Evolutionary conservation across 2,329 filamentous ascomycete genomes (phyloP), one percentile per base, ranked within the genome.

Genomic region (Paecilomyces niveus): DNA sequence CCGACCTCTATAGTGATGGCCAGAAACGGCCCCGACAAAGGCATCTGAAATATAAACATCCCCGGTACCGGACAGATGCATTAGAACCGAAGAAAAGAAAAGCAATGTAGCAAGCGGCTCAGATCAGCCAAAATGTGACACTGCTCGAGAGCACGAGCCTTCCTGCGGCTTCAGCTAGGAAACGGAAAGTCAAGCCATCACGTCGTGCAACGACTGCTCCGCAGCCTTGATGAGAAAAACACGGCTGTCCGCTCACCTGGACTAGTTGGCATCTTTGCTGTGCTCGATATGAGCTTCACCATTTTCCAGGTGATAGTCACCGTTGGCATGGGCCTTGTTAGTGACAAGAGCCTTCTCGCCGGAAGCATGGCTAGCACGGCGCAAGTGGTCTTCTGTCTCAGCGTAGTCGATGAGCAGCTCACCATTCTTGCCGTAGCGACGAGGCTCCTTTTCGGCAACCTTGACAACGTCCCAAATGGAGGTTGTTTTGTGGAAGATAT

Each of bases 401-500:
- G 79, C 76, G 56, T 84, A 81, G 39, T 76, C 72, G 62, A 83
- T 81, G 50, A 85, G 75, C 31, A 84, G 67, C 64, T 86, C 80
- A 7, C 83, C 83, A 24, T 80, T 78, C 72, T 83, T 83, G 61
- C 81, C 83, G 67, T 83, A 85, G 58, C 83, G 78, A 62, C 80
- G 77, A 9, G 83, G 83, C 64, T 81, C 74, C 1, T 81, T 70
- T 8, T 74, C 68, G 2, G 83, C 83, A 29, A 82, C 72, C 56
- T 74, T 71, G 24, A 83, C 80, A 3, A 82, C 75, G 18, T 76
- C 68, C 61, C 83, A 81, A 55, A 80, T 68, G 22, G 73, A 79
- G 26, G 69, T 73, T 1, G 80, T 80, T 61, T 83, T 83, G 68
- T 78, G 78, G 76, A 88, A 87, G 63, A 89, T 85, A 58, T 83